Base-by-base conservation (phyloP, 257 asterid genomes). In the Marsdenia floribunda region DNA sequence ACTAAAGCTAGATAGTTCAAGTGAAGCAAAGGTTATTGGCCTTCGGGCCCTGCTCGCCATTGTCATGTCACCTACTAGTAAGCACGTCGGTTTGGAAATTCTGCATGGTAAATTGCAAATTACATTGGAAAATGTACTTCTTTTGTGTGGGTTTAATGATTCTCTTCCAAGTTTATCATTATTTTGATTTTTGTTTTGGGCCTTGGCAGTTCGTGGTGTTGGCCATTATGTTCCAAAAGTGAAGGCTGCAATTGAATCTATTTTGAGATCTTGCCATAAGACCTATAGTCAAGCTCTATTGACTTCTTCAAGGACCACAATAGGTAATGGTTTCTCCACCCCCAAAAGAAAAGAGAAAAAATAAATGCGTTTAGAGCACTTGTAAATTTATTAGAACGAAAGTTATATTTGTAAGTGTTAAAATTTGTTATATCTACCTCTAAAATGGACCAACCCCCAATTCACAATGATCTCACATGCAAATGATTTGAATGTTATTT, bases 171-270 rank as follows among this genome's bases (percentile, higher is more conserved):
- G 64, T 73, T 44, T 80, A 26, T 53, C 71, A 73, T 80, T 59
- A 57, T 68, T 76, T 73, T 44, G 77, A 59, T 19, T 70, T 50
- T 33, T 67, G 1, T 81, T 80, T 71, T 69, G 73, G 83, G 79
- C 72, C 61, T 85, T 81, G 85, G 73, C 96, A 95, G 99, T 82
- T 84, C 97, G 90, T 77, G 93, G 91, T 75, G 87, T 92, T 87
- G 99, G 99, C 76, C 99, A 92, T 79, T 92, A 90, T 86, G 89
- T 95, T 78, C 98, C 99, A 70, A 95, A 92, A 87, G 99, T 95
- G 70, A 95, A 95, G 89, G 90, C 96, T 75, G 96, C 98, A 76
- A 95, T 95, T 71, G 98, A 95, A 80, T 89, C 96, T 75, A 86
- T 92, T 80, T 74, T 95, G 88, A 95, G 94, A 77, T 87, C 98